These are phyloP conservation scores for Cicer yamashitae DNA, from an alignment of 306 rosid genomes.

Conservation along the genomic window DNA sequence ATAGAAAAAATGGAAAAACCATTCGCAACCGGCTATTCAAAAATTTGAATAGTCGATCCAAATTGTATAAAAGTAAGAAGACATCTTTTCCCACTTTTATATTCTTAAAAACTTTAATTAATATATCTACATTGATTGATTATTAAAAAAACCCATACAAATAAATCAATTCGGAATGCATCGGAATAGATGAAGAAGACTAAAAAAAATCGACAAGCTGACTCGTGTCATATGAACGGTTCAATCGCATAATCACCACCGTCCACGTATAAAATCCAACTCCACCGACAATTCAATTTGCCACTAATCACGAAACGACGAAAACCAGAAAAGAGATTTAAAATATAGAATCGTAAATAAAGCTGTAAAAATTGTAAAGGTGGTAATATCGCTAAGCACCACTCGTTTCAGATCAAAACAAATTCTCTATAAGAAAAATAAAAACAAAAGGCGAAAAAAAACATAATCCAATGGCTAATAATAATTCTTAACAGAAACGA, in stretches of 20 bases:
- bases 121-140: too few relatives aligned
- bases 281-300: background rate
- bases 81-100: too few relatives aligned
- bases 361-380: background rate
- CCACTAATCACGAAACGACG: background rate
- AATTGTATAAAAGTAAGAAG: background rate
- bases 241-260: background rate
- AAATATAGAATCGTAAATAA: background rate
- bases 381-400: background rate
- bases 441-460: background rate
- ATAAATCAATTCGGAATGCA: too few relatives aligned
- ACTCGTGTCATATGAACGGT: background rate
- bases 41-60: background rate
- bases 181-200: too few relatives aligned
- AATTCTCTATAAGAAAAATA: background rate
- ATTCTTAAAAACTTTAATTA: too few relatives aligned
- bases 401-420: background rate
- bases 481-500: conserved; percentile 50
- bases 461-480: too few relatives aligned
- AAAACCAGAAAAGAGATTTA: background rate
- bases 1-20: too few relatives aligned
- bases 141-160: too few relatives aligned
- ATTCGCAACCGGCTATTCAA: background rate
- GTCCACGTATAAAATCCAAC: background rate
- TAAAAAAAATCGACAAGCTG: background rate